Conservation (phyloP, 1,284 basidiomycete genomes). For the Phenoliferia sp. region DNA sequence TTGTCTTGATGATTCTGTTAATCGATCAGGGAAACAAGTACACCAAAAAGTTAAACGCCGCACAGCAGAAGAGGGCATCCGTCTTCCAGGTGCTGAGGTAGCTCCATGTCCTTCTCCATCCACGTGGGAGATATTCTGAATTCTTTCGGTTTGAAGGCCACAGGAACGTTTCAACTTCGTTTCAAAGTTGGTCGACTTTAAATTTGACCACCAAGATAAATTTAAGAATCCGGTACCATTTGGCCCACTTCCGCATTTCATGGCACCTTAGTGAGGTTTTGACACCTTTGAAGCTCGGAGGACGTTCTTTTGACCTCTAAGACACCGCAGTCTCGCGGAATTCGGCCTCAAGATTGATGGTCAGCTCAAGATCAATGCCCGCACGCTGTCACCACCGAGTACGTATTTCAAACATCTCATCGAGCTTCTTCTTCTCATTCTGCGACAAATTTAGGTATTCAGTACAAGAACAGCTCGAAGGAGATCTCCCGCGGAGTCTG, state of each 20-base stretch:
- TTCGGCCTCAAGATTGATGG: not conserved
- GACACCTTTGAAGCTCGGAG: not conserved
- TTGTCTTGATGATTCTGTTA: not conserved
- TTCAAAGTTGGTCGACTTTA: too few relatives aligned
- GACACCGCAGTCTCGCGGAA: not conserved
- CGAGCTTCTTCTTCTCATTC: too few relatives aligned
- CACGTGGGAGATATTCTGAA: not conserved
- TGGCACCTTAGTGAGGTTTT: not conserved
- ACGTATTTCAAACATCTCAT: too few relatives aligned
- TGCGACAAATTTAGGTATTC: too few relatives aligned
- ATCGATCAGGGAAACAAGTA: not conserved
- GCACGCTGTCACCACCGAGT: not conserved
- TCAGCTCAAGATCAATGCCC: not conserved
- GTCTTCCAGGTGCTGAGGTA: not conserved
- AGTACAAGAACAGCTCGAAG: too few relatives aligned
- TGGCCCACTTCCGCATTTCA: not conserved
- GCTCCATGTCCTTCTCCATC: not conserved
- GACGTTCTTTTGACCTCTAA: not conserved
- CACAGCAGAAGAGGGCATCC: not conserved
- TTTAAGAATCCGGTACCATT: too few relatives aligned
- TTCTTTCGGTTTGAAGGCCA: not conserved
- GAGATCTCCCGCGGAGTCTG: too few relatives aligned
- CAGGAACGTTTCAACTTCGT: not conserved
- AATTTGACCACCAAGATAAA: too few relatives aligned
- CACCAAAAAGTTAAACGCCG: not conserved